Base-by-base conservation (phyloP, 176 grass and related monocot species). In the Hsuehochloa calcarea region DNA sequence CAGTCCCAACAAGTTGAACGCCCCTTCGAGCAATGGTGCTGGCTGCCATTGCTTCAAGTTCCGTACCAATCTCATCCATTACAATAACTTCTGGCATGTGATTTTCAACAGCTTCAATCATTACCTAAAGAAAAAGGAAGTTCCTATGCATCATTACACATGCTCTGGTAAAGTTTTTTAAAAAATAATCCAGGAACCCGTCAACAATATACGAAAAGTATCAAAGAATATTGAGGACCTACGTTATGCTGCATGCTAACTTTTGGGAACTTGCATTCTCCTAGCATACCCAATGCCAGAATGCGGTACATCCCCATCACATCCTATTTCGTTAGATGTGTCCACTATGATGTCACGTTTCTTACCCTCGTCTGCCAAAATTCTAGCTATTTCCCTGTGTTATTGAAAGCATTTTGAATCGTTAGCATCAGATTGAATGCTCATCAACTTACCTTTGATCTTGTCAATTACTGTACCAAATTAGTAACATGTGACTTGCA, bases 41-140 rank as follows among this genome's bases (percentile, higher is more conserved):
- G 45, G 96, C 96, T 78, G 96, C 96, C 88, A 86, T 86, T 75
- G 96, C 96, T 90, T 98, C 93, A 62, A 89, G 96, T 87, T 98
- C 96, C 50, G 96, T 98, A 46, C 96, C 93, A 72, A 98, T 98
- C 83, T 98, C 96, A 92, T 98, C 96, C 34, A 98, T 98, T 35
- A 98, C 91, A 82, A 98, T 98, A 47, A 98, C 96, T 90, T 98
- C 96, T 0, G 96, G 96, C 96, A 98, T 98, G 85, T 98, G 96
- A 85, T 98, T 98, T 88, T 98, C 96, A 78, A 98, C 96, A 55
- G 96, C 96, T 88, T 98, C 93, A 61, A 95, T 98, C 96, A 98
- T 98, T 58, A 97, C 86, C 95, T 97, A 61, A 13, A 80, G 37
- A 86, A 81, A 78, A 72, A 11, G 45, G 58, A 22, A 45, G 78